A percentile compares a stretch with the other conserved stretches of the same genome.
phyloP scores from a whole-genome alignment of 1,284 basidiomycete species.

The Cryptococcus floricola region DNA sequence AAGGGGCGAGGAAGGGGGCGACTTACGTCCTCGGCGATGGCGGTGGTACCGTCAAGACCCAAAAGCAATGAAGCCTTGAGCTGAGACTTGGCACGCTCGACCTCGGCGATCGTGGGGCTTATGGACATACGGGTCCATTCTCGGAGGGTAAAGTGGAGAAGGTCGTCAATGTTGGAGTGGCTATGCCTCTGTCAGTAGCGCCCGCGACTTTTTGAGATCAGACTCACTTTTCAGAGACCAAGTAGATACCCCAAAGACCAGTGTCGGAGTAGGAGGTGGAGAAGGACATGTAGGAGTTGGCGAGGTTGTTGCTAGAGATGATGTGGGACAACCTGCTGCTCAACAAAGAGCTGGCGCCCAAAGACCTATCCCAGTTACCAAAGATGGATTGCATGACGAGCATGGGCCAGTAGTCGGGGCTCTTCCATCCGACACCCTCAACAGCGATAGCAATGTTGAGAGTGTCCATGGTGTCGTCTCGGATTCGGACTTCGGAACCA shows the following conservation, averaged over 20 bases:
- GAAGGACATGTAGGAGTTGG: conserved; percentile 99
- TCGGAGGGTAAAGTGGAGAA: conserved; percentile 87
- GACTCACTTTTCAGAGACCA: conserved; percentile 79
- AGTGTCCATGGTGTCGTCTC: conserved; percentile 85
- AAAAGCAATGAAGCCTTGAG: conserved; percentile 92
- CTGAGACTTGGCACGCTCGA: conserved; percentile 96
- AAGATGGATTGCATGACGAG: conserved; percentile 97
- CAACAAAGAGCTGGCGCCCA: conserved; percentile 84
- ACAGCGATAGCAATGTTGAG: conserved; percentile 95
- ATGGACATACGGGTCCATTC: conserved; percentile 98
- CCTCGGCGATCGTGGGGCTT: conserved; percentile 76
- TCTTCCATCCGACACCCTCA: conserved; percentile 96
- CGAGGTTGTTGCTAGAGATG: conserved; percentile 89
- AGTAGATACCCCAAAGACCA: conserved; percentile 98
- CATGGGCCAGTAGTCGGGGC: conserved; percentile 99
- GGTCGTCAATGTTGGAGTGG: conserved; percentile 84
- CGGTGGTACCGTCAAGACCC: conserved; percentile 88
- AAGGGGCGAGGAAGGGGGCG: background rate
- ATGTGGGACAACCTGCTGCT: conserved; percentile 90
- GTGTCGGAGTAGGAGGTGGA: conserved; percentile 99
- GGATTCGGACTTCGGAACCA: conserved; percentile 92
- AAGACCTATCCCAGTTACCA: conserved; percentile 98
- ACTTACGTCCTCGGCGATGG: conserved; percentile 82
- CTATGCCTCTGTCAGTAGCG: conserved; percentile 15
- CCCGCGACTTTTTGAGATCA: background rate